Percentiles rank a stretch among this genome's conserved stretches.
These are phyloP conservation scores for Amanita pallidorosea DNA, from an alignment of 768 basidiomycete genomes.

Conservation along the genomic window DNA sequence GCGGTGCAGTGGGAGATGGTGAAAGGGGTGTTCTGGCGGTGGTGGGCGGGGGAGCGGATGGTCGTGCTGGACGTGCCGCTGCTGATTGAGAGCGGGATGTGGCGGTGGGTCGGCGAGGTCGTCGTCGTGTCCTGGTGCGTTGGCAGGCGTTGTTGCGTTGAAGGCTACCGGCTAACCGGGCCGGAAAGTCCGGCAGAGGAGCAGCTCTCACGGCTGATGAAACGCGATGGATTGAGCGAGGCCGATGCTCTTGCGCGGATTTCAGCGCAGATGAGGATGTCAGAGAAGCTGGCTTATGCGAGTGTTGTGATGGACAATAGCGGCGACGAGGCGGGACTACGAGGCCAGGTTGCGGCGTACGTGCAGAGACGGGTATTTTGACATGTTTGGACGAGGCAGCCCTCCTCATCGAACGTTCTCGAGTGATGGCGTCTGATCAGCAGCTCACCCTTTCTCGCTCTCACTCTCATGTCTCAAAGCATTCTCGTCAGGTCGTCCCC, in stretches of 20 bases:
- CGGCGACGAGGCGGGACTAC: conserved; percentile 58
- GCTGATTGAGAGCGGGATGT: conserved; percentile 80
- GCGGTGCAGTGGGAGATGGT: conserved; percentile 77
- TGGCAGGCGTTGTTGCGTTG: too few relatives aligned
- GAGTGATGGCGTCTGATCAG: conserved; percentile 36
- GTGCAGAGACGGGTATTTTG: neutral
- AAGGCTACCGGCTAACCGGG: too few relatives aligned
- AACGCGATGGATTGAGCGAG: conserved; percentile 55
- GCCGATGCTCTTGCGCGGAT: conserved; percentile 69
- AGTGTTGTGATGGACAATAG: conserved; percentile 87
- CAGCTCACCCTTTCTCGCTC: conserved; percentile 41
- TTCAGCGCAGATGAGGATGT: conserved; percentile 69
- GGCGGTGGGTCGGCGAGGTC: conserved; percentile 74
- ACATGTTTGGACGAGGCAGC: too few relatives aligned
- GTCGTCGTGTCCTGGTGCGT: conserved; percentile 87
- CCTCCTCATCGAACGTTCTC: neutral
- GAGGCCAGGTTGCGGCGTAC: conserved; percentile 33
- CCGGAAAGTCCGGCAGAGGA: conserved; percentile 52
- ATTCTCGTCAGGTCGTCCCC: conserved; percentile 38
- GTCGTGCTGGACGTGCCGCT: conserved; percentile 88
- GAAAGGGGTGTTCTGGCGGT: conserved; percentile 52
- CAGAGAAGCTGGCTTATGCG: conserved; percentile 74
- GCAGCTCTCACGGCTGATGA: conserved; percentile 76
- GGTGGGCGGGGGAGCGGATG: conserved; percentile 69
- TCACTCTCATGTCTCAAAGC: conserved; percentile 20